Percentiles rank a stretch among this genome's conserved stretches.
Conservation (phyloP, 2,329 filamentous ascomycete genomes). For the Teratosphaeria zuluensis region DNA sequence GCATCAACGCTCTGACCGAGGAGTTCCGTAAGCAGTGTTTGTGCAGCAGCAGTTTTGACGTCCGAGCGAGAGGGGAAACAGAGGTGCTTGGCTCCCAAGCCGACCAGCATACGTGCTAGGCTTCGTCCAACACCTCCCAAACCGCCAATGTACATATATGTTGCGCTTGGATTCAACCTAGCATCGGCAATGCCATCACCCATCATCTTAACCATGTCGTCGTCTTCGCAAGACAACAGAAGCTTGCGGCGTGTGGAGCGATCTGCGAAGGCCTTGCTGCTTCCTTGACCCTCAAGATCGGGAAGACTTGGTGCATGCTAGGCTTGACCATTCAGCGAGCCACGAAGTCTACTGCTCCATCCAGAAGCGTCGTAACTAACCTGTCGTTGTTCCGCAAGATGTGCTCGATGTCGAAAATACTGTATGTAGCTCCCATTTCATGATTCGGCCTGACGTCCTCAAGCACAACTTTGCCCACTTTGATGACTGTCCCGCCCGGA, state of each 20-base stretch:
- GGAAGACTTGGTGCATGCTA: background rate
- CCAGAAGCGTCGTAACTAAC: background rate
- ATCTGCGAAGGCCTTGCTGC: background rate
- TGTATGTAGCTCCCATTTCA: background rate
- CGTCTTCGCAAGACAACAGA: background rate
- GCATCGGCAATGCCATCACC: background rate
- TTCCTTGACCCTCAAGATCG: background rate
- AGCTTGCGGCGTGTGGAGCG: background rate
- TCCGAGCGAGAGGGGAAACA: background rate
- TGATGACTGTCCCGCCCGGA: background rate
- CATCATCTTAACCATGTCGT: background rate
- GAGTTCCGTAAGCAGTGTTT: background rate
- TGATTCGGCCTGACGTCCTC: background rate
- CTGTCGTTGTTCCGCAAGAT: background rate
- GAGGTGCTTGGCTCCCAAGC: background rate
- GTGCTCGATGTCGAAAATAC: background rate
- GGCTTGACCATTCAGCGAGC: background rate
- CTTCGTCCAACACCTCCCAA: background rate
- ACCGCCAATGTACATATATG: background rate
- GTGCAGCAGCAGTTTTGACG: background rate
- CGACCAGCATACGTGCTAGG: background rate
- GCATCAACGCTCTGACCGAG: background rate
- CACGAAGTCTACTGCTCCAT: background rate
- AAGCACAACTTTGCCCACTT: background rate
- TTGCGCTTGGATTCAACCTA: background rate